A percentile compares a stretch with the other conserved stretches of the same genome.
Conservation (phyloP, 371 early-diverging fungal species). For the Gilbertella persicaria region DNA sequence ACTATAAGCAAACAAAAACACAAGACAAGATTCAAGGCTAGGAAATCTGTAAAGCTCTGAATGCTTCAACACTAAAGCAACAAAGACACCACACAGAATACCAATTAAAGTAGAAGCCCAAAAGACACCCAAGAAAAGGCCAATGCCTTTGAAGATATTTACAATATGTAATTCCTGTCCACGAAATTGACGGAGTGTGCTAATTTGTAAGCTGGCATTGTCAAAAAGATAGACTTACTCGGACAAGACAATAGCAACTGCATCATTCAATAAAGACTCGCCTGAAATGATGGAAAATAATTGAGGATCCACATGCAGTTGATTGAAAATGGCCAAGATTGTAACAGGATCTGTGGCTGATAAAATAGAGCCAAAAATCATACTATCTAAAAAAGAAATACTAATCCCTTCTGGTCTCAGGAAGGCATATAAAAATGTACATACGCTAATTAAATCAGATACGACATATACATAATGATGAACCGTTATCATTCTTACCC, state of each 20-base stretch:
- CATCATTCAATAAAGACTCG: conserved; percentile 92
- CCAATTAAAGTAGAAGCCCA: conserved; percentile 84
- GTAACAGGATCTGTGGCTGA: conserved; percentile 98
- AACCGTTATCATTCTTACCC: conserved; percentile 53
- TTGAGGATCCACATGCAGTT: conserved; percentile 89
- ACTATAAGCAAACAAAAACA: conserved; percentile 85
- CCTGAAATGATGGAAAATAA: conserved; percentile 94
- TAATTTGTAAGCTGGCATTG: too few relatives aligned
- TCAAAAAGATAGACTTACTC: conserved; percentile 66
- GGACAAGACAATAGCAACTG: conserved; percentile 93
- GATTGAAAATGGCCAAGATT: conserved; percentile 89
- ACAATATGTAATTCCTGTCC: conserved; percentile 73
- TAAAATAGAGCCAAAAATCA: conserved; percentile 90
- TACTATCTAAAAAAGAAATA: conserved; percentile 83
- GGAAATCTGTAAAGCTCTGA: conserved; percentile 76
- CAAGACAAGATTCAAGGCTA: conserved; percentile 81
- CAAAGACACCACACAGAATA: conserved; percentile 70
- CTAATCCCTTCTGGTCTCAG: conserved; percentile 68
- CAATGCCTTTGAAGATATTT: conserved; percentile 73
- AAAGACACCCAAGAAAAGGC: conserved; percentile 80
- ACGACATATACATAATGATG: not conserved
- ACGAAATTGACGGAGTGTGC: conserved; percentile 79
- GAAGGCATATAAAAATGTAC: conserved; percentile 70
- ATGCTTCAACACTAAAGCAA: conserved; percentile 81
- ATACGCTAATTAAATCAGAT: conserved; percentile 33